Base-by-base conservation (phyloP, 164 flowering plant species). In the Paratinospora sagittata region DNA sequence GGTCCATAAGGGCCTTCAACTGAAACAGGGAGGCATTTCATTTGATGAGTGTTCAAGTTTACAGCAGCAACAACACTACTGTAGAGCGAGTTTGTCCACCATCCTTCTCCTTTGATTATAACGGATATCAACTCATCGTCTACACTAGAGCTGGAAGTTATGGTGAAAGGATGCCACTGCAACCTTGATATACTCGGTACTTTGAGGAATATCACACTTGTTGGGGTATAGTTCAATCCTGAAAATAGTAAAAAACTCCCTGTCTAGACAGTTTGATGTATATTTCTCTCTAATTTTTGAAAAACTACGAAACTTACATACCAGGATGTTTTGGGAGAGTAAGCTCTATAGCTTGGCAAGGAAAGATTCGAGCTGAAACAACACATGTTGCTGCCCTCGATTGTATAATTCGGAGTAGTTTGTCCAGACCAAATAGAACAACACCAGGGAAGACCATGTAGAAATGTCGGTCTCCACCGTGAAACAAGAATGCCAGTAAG, bases 1-100 rank as follows among this genome's bases (percentile, higher is more conserved):
- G 96, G 94, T 69, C 98, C 96, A 77, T 91, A 89, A 64, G 98
- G 98, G 23, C 97, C 98, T 88, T 91, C 98, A 58, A 89, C 69
- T 63, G 86, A 81, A 60, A 89, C 76, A 9, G 87, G 86, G 60
- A 90, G 81, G 80, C 82, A 77, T 68, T 65, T 78, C 73, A 70
- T 67, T 49, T 67, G 71, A 72, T 79, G 71, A 63, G 79, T 43
- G 30, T 75, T 80, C 0, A 83, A 78, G 49, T 78, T 78, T 27
- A 74, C 21, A 34, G 75, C 78, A 16, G 71, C 83, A 49, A 74
- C 73, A 55, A 93, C 77, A 74, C 74, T 74, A 16, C 80, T 61
- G 72, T 80, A 86, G 26, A 93, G 83, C 64, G 88, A 70, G 57
- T 70, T 82, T 69, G 96, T 87, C 98, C 98, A 93, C 69, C 79